Conservation (phyloP, 2,329 filamentous ascomycete species). For the Diaporthe vexans region DNA sequence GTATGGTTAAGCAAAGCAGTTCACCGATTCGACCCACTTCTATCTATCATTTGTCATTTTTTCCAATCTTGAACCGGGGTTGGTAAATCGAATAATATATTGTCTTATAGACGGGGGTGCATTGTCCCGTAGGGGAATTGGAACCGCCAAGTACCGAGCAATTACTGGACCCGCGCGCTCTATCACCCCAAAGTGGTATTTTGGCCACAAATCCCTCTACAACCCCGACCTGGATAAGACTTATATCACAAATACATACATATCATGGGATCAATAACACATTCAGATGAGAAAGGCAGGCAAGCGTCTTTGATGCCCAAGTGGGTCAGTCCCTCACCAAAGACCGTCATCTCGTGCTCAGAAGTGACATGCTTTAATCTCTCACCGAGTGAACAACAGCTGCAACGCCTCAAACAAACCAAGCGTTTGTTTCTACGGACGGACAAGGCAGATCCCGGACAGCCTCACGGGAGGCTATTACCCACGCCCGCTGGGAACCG, state of each 20-base stretch:
- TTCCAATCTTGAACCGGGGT: not conserved
- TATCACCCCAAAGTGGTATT: conserved; percentile 2
- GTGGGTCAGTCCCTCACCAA: not conserved
- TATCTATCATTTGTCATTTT: conserved; percentile 32
- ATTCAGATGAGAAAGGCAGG: not conserved
- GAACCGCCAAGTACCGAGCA: conserved; percentile 1
- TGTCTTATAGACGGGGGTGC: conserved; percentile 5
- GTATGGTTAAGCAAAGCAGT: not conserved
- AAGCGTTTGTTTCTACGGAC: conserved; percentile 30
- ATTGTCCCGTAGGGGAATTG: conserved; percentile 9
- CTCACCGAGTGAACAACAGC: conserved; percentile 25
- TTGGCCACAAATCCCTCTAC: conserved; percentile 23
- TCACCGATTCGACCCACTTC: not conserved
- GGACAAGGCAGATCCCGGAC: conserved; percentile 16
- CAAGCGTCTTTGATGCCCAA: conserved; percentile 16
- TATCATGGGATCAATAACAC: not conserved
- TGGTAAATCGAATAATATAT: conserved; percentile 9
- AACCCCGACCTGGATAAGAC: not conserved
- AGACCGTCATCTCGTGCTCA: not conserved
- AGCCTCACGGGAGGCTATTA: conserved; percentile 6
- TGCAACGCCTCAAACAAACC: conserved; percentile 26
- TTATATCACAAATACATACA: conserved; percentile 22
- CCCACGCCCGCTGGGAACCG: conserved; percentile 12
- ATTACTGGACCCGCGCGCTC: not conserved
- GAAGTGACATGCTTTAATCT: conserved; percentile 22